Evolutionary conservation across 1,284 basidiomycete species (phyloP), one percentile per base, ranked within the genome.

Genomic region (Neotropicomus parvogracilis): DNA sequence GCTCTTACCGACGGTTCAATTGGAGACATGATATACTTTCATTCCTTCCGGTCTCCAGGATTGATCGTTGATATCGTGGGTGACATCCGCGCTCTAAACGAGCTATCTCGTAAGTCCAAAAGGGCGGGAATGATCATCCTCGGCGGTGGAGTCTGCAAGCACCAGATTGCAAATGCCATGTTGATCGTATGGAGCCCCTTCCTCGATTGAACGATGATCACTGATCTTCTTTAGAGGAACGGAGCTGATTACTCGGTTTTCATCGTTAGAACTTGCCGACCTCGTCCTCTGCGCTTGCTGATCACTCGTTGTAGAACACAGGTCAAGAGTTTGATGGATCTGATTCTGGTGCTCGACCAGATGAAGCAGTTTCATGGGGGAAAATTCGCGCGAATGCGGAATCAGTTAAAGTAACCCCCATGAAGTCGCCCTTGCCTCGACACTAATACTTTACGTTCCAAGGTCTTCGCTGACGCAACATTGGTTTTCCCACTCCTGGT

Each of bases 121-220:
- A 95, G 95, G 69, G 97, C 97, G 6, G 97, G 97, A 3, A 99
- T 99, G 92, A 95, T 99, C 60, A 86, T 99, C 48, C 80, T 99
- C 7, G 97, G 97, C 12, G 97, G 97, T 13, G 97, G 97, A 2
- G 95, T 99, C 8, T 98, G 95, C 76, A 99, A 99, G 70, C 97
- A 99, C 67, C 97, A 99, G 65, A 97, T 99, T 50, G 95, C 95
- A 14, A 99, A 99, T 63, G 95, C 95, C 1, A 98, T 99, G 97
- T 75, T 99, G 19, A 97, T 99, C 64, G 94, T 95, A 66, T 63
- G 64, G 77, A 69, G 11, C 6, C 10, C 13, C 38, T 48, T 49
- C 48, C 34, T 40, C 16, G 6, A 34, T 40, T 31, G 39, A 2
- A 37, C 29, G 35, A 17, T 28, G 13, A 27, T 9, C 35, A 14